Evolutionary conservation across 768 basidiomycete genomes (phyloP).

Genomic region (Auriculariales sp.): DNA sequence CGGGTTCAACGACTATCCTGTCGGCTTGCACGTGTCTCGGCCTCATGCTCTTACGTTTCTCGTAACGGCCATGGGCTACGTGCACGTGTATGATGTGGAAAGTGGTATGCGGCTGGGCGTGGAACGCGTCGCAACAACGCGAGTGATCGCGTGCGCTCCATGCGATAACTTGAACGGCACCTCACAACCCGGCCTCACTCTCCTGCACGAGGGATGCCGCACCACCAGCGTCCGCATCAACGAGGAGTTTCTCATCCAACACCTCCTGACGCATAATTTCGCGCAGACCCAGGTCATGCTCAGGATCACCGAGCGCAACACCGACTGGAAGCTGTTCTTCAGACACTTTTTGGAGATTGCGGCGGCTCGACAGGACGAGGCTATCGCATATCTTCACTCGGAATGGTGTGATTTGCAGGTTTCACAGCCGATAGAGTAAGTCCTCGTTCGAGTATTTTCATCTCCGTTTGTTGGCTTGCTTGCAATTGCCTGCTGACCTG

Average conservation of each 20-base stretch:
- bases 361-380: neutral
- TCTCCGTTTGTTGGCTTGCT: neutral
- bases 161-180: neutral
- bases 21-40: neutral
- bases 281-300: neutral
- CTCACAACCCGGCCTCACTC: neutral
- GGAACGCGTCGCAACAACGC: neutral
- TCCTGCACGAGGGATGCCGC: neutral
- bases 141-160: neutral
- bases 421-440: neutral
- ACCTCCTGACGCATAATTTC: neutral
- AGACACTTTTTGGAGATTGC: neutral
- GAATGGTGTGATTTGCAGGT: neutral
- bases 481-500: too few species aligned
- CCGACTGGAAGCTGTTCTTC: neutral
- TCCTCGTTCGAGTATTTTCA: neutral
- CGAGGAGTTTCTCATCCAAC: neutral
- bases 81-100: neutral
- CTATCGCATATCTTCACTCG: neutral
- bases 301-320: neutral
- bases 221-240: neutral
- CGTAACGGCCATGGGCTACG: neutral
- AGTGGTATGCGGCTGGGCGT: neutral
- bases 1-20: neutral
- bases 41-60: neutral